phyloP scores from a whole-genome alignment of 108 stramenopile genomes.

The Parmales sp. region DNA sequence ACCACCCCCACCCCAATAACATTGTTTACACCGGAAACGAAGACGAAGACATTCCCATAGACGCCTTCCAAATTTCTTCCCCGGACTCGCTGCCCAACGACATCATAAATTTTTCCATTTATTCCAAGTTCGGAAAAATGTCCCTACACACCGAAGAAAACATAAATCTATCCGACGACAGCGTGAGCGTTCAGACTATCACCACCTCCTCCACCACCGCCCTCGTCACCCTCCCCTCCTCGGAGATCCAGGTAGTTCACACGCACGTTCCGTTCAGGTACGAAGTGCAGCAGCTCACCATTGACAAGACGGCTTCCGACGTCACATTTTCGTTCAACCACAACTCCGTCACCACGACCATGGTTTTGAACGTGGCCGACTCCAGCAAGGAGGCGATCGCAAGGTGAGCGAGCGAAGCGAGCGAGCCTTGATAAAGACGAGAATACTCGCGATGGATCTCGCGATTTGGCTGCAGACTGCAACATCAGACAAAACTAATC shows the following conservation, averaged over 20 bases:
- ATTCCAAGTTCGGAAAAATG: neutral
- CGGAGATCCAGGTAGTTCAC: neutral
- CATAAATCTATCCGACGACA: neutral
- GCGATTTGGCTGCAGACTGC: too few relatives aligned
- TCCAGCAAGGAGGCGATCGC: too few relatives aligned
- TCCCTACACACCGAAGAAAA: neutral
- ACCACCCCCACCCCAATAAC: neutral
- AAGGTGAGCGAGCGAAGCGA: too few relatives aligned
- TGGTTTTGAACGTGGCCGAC: too few relatives aligned
- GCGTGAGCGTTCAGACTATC: neutral
- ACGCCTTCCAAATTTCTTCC: neutral
- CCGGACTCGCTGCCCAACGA: neutral
- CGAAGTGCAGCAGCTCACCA: neutral
- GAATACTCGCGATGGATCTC: too few relatives aligned
- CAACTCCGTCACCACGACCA: neutral
- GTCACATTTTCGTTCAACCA: neutral
- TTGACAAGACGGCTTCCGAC: neutral
- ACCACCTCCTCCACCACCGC: neutral
- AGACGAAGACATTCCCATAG: neutral
- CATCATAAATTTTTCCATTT: neutral
- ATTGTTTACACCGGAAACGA: neutral
- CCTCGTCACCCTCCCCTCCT: neutral
- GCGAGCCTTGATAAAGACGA: too few relatives aligned
- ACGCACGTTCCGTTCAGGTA: conserved; percentile 1
- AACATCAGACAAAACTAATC: too few relatives aligned